A percentile compares a stretch with the other conserved stretches of the same genome.
Evolutionary conservation across 2,329 filamentous ascomycete species (phyloP).

Genomic region (Colletotrichum musicola): DNA sequence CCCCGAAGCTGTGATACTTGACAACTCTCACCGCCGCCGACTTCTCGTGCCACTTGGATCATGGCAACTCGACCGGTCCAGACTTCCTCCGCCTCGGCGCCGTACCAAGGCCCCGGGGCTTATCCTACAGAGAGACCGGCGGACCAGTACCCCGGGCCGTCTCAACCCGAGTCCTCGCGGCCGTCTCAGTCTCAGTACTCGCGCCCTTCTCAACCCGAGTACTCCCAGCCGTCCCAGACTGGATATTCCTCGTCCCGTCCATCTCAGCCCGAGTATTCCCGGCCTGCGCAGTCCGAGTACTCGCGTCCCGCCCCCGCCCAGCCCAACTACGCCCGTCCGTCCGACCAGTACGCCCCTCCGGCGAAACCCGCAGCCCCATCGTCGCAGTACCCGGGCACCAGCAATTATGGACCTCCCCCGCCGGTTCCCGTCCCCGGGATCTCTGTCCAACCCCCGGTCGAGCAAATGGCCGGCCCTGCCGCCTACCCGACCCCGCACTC

Average conservation of each 20-base stretch:
- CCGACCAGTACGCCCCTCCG: slow-evolving; percentile 18
- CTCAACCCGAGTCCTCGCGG: slow-evolving; percentile 2
- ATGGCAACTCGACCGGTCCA: slow-evolving; percentile 27
- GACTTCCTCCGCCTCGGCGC: slow-evolving; percentile 7
- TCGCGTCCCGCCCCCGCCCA: background rate
- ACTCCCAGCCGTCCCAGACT: slow-evolving; percentile 14
- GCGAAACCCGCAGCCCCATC: slow-evolving; percentile 5
- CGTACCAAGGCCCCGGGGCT: slow-evolving; percentile 23
- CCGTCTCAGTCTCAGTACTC: slow-evolving; percentile 5
- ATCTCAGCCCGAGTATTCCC: slow-evolving; percentile 2
- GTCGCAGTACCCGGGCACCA: slow-evolving; percentile 8
- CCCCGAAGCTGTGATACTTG: background rate
- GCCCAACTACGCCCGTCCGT: background rate
- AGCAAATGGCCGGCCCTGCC: slow-evolving; percentile 32
- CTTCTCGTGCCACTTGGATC: background rate
- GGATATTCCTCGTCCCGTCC: background rate
- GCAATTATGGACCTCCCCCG: slow-evolving; percentile 25
- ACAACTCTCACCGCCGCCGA: slow-evolving; percentile 25
- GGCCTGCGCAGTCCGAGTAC: slow-evolving; percentile 8
- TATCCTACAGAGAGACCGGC: slow-evolving; percentile 13
- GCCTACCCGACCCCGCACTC: slow-evolving; percentile 24
- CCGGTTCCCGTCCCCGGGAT: background rate
- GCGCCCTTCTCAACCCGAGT: slow-evolving; percentile 3
- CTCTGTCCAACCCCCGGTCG: slow-evolving; percentile 18
- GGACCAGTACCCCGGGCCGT: slow-evolving; percentile 12